Base-by-base conservation (phyloP, 495 filamentous ascomycete species). In the Aspergillus homomorphus region DNA sequence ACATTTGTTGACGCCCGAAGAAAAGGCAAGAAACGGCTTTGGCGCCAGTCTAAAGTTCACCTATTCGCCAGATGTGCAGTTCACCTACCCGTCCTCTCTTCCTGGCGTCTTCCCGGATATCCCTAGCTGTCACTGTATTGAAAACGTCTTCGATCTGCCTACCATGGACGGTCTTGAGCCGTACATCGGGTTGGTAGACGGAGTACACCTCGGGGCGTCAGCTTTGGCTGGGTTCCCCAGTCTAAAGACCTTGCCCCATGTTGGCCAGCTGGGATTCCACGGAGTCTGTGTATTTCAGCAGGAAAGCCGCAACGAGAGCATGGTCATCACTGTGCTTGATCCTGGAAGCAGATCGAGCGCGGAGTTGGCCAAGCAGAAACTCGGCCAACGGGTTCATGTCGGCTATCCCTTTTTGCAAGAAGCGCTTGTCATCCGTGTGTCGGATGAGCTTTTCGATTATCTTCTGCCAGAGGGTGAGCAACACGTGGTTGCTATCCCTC, bases 381-480 rank as follows among this genome's bases (percentile, higher is more conserved):
- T 99, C 50, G 92, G 92, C 45, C 80, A 91, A 66, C 86, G 85
- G 67, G 90, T 95, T 53, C 89, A 91, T 69, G 90, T 98, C 59
- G 95, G 95, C 53, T 99, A 95, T 70, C 95, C 95, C 7, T 98
- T 96, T 73, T 72, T 99, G 61, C 90, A 95, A 64, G 95, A 99
- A 77, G 95, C 89, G 46, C 91, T 91, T 67, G 88, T 98, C 21
- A 79, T 88, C 52, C 83, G 84, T 33, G 89, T 99, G 3, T 96
- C 91, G 1, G 95, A 99, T 66, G 93, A 98, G 70, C 77, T 98
- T 14, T 98, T 97, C 67, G 86, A 90, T 64, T 99, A 98, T 68
- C 72, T 82, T n/a, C 74, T 89, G 51, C 81, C 89, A 16, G 73
- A 80, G 19, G 82, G 83, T 54, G 83, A 84, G 33, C 63, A 77